Percentiles rank a stretch among this genome's conserved stretches.
Evolutionary conservation across 306 rosid species (phyloP).

Genomic region (Cucumis hystrix): DNA sequence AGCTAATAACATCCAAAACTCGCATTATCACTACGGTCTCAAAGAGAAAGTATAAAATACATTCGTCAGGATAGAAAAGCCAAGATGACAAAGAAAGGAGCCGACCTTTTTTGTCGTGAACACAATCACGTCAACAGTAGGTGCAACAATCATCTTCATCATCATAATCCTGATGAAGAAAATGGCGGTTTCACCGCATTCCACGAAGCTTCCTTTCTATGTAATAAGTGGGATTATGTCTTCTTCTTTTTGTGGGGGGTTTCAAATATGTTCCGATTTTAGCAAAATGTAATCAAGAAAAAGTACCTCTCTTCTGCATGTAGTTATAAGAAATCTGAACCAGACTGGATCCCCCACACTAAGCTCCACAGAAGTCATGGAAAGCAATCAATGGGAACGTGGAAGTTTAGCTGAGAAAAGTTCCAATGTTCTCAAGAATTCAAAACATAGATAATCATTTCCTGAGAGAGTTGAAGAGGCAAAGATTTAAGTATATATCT

Average conservation of each 20-base stretch:
- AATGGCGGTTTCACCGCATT: neutral
- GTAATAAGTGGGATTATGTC: neutral
- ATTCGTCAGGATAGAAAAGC: neutral
- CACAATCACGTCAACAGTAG: neutral
- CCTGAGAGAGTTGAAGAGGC: no score
- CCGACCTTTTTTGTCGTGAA: slow-evolving; percentile 1
- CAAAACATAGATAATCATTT: neutral
- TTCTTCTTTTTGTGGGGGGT: neutral
- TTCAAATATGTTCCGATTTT: neutral
- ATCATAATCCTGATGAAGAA: neutral
- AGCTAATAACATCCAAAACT: neutral
- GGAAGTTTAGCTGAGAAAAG: neutral
- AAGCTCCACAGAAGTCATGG: neutral
- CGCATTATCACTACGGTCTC: neutral
- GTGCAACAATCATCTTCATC: neutral
- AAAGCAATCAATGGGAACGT: neutral
- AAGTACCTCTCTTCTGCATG: neutral
- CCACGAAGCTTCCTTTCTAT: neutral
- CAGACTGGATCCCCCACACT: neutral
- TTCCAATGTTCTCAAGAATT: neutral
- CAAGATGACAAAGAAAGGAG: neutral
- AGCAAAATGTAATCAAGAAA: neutral
- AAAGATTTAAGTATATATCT: neutral
- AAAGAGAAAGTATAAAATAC: neutral
- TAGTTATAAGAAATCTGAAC: neutral